Evolutionary conservation across 2,329 filamentous ascomycete genomes (phyloP).

Genomic region (Cytospora schulzeri): DNA sequence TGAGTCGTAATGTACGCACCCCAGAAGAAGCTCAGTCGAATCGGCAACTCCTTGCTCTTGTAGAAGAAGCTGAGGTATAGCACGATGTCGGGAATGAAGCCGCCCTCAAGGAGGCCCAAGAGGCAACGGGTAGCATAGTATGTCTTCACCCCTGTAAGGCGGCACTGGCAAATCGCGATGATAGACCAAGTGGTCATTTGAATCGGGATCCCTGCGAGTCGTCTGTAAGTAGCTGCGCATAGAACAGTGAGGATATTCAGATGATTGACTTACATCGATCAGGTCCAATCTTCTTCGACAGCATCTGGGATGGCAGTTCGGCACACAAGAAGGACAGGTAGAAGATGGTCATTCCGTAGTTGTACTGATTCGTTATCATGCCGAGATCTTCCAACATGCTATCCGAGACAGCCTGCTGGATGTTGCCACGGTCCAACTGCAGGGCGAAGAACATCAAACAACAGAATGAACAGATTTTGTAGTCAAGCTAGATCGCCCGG

Average conservation of each 20-base stretch:
- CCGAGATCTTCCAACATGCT: conserved; percentile 36
- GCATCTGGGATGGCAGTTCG: conserved; percentile 56
- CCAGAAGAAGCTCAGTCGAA: conserved; percentile 68
- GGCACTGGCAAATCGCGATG: conserved; percentile 43
- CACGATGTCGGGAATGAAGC: conserved; percentile 51
- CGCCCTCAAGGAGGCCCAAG: conserved; percentile 46
- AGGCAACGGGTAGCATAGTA: conserved; percentile 46
- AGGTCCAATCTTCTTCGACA: conserved; percentile 53
- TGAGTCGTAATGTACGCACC: conserved; percentile 55
- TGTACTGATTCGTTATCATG: conserved; percentile 46
- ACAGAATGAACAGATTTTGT: conserved; percentile 38
- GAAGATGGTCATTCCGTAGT: conserved; percentile 53
- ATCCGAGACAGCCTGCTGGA: conserved; percentile 40
- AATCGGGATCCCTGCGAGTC: conserved; percentile 43
- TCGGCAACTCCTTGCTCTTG: conserved; percentile 65
- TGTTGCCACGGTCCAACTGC: conserved; percentile 42
- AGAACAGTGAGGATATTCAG: conserved; percentile 45
- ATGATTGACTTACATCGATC: conserved; percentile 24
- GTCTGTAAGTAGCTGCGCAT: conserved; percentile 48
- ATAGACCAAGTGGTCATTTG: conserved; percentile 44
- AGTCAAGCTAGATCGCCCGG: conserved; percentile 34
- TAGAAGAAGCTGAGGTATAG: conserved; percentile 72
- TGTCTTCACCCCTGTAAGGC: conserved; percentile 44
- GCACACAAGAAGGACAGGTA: conserved; percentile 51
- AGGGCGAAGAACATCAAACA: conserved; percentile 41